These are phyloP conservation scores for Pseudogymnoascus sp. DNA, from an alignment of 2,329 filamentous ascomycete genomes.

Conservation along the genomic window DNA sequence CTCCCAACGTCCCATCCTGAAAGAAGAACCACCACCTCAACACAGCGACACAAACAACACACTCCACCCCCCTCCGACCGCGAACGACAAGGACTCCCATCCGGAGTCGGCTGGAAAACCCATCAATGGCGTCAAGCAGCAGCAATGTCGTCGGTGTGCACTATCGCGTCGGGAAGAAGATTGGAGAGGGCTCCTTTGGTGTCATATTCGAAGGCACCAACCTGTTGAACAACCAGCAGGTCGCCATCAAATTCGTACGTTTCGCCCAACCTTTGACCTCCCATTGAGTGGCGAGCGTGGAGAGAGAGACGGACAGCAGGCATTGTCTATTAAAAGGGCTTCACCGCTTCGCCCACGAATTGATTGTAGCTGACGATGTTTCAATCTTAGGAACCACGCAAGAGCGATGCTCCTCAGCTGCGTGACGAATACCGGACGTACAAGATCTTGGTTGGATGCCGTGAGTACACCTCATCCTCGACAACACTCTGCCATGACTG, in stretches of 20 bases:
- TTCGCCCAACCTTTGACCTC: not conserved
- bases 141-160: slow-evolving; percentile 98
- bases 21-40: not conserved
- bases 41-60: slow-evolving; percentile 1
- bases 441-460: slow-evolving; percentile 98
- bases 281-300: not conserved
- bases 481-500: slow-evolving; percentile 24
- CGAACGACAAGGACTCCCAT: not conserved
- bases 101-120: not conserved
- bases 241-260: slow-evolving; percentile 98
- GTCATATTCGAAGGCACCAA: slow-evolving; percentile 99
- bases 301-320: not conserved
- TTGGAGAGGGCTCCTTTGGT: slow-evolving; percentile 96
- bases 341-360: not conserved
- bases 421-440: slow-evolving; percentile 98
- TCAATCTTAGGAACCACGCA: slow-evolving; percentile 74
- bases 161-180: slow-evolving; percentile 98
- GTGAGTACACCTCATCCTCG: slow-evolving; percentile 53
- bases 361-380: not conserved
- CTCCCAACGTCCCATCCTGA: not conserved
- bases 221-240: slow-evolving; percentile 96
- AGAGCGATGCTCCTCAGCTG: slow-evolving; percentile 95
- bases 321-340: not conserved
- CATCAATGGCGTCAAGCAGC: slow-evolving; percentile 70
- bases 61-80: not conserved